Conservation (phyloP, 176 grass and related monocot species). For the Thinopyrum elongatum region DNA sequence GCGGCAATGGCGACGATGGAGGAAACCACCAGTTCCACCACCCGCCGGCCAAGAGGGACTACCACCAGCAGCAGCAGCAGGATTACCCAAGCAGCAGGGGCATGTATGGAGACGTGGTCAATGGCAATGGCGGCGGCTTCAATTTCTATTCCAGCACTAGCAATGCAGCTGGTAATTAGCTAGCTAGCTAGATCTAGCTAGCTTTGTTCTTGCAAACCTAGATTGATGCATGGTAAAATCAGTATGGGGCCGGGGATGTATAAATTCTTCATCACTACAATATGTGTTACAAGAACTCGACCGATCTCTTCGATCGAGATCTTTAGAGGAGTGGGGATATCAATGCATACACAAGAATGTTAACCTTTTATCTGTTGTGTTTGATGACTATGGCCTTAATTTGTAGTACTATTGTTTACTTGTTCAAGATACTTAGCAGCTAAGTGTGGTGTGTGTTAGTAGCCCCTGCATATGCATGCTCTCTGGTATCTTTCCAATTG, state of each 20-base stretch:
- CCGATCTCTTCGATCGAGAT: neutral
- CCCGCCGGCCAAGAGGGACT: neutral
- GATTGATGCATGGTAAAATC: slow-evolving; percentile 12
- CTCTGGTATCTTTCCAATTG: neutral
- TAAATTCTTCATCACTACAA: neutral
- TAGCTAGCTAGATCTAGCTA: neutral
- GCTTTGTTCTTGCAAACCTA: neutral
- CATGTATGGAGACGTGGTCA: neutral
- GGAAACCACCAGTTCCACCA: neutral
- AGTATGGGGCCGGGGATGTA: slow-evolving; percentile 8
- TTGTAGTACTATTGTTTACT: neutral
- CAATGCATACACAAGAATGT: slow-evolving; percentile 10
- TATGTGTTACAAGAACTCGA: slow-evolving; percentile 15
- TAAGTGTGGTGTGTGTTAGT: neutral
- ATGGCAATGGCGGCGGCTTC: neutral
- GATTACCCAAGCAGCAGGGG: neutral
- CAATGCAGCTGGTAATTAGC: slow-evolving; percentile 19
- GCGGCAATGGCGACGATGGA: neutral
- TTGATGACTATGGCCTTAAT: neutral
- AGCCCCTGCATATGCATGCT: neutral
- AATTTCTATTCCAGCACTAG: slow-evolving; percentile 12
- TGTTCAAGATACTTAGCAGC: neutral
- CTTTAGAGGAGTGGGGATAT: neutral
- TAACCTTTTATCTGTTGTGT: neutral
- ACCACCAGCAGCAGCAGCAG: neutral